Evolutionary conservation across 306 rosid species (phyloP).

Genomic region (Cicer judaicum): DNA sequence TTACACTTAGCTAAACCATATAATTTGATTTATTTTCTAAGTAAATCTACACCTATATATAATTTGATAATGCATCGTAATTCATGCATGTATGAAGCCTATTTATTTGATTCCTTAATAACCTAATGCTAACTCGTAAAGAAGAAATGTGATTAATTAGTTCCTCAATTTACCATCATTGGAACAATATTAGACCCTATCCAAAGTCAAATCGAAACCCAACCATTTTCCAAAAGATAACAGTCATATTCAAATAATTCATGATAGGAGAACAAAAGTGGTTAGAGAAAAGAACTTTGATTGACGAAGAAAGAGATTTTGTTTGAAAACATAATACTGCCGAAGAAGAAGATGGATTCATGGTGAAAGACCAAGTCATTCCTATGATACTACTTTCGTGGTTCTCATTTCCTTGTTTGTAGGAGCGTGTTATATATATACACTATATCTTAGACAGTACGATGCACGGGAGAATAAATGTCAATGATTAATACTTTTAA

Average conservation of each 20-base stretch:
- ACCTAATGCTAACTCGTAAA: background rate
- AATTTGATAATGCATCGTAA: background rate
- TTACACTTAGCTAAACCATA: background rate
- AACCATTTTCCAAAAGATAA: background rate
- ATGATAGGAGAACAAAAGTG: constrained; percentile 20
- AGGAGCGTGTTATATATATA: constrained; percentile 50
- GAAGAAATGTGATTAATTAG: background rate
- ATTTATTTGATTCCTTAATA: background rate
- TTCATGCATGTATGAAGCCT: background rate
- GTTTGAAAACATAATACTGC: background rate
- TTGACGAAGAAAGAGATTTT: constrained; percentile 39
- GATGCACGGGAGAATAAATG: too few species aligned
- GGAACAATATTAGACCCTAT: constrained; percentile 7
- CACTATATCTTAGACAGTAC: too few species aligned
- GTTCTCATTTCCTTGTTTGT: constrained; percentile 44
- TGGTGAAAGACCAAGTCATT: constrained; percentile 56
- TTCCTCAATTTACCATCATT: background rate
- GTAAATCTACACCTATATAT: background rate
- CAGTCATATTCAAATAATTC: constrained; percentile 30
- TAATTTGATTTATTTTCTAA: background rate
- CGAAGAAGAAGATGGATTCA: constrained; percentile 37
- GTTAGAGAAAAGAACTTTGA: constrained; percentile 35
- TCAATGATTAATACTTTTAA: too few species aligned
- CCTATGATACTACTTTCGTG: constrained; percentile 35
- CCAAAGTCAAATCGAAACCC: background rate